Percentiles rank a stretch among this genome's conserved stretches.
These are phyloP conservation scores for Aphanoascus verrucosus DNA, from an alignment of 2,329 filamentous ascomycete species.

Conservation along the genomic window DNA sequence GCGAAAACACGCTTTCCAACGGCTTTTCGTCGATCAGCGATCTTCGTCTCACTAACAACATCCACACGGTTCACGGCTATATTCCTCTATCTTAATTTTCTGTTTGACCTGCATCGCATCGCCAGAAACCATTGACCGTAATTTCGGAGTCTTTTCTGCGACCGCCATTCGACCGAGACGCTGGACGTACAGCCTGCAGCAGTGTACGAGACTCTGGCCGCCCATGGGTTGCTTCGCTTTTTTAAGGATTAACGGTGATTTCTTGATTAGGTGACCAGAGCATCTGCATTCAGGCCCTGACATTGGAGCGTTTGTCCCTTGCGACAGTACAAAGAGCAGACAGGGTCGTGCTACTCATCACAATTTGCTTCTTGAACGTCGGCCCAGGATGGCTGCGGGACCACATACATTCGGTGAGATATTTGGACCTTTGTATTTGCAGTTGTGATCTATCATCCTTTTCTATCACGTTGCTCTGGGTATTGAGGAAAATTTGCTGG, in stretches of 20 bases:
- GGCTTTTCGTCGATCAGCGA: conserved; percentile 6
- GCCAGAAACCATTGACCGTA: background rate
- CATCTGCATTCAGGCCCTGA: no score
- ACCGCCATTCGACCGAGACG: no score
- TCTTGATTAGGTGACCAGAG: no score
- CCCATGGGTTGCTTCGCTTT: no score
- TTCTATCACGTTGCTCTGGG: background rate
- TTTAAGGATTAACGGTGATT: no score
- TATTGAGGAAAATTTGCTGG: background rate
- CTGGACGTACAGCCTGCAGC: no score
- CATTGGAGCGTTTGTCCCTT: no score
- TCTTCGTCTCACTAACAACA: background rate
- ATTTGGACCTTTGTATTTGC: background rate
- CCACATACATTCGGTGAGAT: conserved; percentile 18
- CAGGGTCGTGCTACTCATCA: background rate
- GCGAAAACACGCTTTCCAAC: conserved; percentile 7
- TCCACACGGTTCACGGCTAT: no score
- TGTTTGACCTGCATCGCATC: background rate
- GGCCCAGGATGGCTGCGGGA: conserved; percentile 16
- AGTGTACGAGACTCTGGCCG: no score
- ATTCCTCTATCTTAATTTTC: background rate
- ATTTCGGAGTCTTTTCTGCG: background rate
- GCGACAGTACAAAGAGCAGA: background rate
- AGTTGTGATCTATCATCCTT: background rate
- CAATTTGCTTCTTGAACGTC: background rate